Evolutionary conservation across 495 filamentous ascomycete species (phyloP).

Genomic region (Penicillium pancosmium): DNA sequence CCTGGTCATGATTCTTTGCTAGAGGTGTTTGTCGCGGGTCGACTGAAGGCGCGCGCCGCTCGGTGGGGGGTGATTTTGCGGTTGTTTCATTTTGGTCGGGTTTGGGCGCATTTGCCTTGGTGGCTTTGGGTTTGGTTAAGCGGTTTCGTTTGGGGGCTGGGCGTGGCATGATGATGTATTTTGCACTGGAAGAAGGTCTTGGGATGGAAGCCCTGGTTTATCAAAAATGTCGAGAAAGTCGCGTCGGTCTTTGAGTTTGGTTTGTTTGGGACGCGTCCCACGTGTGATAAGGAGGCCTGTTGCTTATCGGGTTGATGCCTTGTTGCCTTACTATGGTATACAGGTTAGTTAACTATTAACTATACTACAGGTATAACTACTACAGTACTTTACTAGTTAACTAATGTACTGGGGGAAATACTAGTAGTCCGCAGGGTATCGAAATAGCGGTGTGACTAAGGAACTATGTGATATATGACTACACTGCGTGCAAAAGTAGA

Average conservation of each 20-base stretch:
- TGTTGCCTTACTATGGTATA: no score
- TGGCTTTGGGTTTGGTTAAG: constrained; percentile 27
- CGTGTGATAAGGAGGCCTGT: constrained; percentile 7
- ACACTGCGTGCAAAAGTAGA: no score
- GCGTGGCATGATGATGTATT: constrained; percentile 39
- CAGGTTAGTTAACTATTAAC: no score
- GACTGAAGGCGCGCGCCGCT: constrained; percentile 21
- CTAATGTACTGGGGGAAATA: no score
- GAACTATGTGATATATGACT: no score
- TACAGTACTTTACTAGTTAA: no score
- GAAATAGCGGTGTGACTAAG: no score
- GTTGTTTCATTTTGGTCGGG: constrained; percentile 11
- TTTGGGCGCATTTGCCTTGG: constrained; percentile 13
- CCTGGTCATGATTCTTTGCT: constrained; percentile 36
- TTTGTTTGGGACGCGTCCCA: constrained; percentile 14
- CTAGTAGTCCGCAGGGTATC: no score
- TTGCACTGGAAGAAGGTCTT: not conserved
- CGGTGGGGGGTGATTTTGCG: constrained; percentile 16
- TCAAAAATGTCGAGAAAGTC: not conserved
- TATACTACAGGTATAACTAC: no score
- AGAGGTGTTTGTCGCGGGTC: constrained; percentile 39
- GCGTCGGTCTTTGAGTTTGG: constrained; percentile 13
- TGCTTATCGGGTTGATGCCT: not conserved
- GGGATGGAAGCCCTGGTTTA: no score
- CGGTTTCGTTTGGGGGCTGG: constrained; percentile 46